Evolutionary conservation across 2,329 filamentous ascomycete species (phyloP).

Genomic region (Aspergillus costaricaensis): DNA sequence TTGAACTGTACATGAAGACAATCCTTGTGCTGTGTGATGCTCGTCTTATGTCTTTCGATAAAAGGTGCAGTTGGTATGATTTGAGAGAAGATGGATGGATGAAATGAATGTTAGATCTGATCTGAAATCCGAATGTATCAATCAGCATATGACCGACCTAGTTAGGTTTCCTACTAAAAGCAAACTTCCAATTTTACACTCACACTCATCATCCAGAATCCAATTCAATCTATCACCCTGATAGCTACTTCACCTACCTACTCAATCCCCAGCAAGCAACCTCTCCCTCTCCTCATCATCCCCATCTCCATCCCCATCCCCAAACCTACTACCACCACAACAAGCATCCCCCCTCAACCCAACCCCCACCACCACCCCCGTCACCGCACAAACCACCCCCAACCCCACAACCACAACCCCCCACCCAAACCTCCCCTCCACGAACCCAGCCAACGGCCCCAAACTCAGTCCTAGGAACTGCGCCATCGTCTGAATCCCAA

Average conservation of each 20-base stretch:
- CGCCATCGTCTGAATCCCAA: constrained; percentile 65
- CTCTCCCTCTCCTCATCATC: constrained; percentile 10
- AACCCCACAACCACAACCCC: constrained; percentile 30
- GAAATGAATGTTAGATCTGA: no score
- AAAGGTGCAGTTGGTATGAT: no score
- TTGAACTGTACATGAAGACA: no score
- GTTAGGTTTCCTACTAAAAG: no score
- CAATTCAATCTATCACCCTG: not conserved
- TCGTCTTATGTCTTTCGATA: no score
- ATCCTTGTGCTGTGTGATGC: no score
- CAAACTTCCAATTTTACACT: not conserved
- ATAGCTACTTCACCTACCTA: no score
- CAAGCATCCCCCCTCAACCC: constrained; percentile 19
- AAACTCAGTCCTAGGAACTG: constrained; percentile 62
- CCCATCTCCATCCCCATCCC: not conserved
- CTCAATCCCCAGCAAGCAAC: constrained; percentile 6
- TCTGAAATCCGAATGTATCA: no score
- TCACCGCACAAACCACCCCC: constrained; percentile 18
- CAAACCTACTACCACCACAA: not conserved
- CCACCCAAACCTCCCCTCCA: constrained; percentile 38
- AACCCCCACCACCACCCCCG: constrained; percentile 31
- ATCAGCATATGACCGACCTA: no score
- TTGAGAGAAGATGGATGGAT: no score
- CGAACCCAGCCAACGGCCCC: constrained; percentile 59
- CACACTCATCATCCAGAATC: no score